Evolutionary conservation across 495 filamentous ascomycete species (phyloP), one percentile per base, ranked within the genome.

Genomic region (Aspergillus wentii): DNA sequence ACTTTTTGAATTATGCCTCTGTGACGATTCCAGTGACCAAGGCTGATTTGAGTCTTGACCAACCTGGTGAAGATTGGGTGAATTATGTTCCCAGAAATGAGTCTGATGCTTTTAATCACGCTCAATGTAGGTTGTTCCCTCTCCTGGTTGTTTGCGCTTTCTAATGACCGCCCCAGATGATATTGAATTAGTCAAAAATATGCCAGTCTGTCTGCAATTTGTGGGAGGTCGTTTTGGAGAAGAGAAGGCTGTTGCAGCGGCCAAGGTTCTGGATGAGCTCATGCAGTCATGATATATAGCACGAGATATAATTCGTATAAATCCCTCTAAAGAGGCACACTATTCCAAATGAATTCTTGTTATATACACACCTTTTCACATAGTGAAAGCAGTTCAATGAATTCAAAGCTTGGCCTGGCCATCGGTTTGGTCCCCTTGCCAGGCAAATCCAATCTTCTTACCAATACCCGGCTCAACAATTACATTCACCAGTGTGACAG

Each of bases 1-100:
- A 88, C 46, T 41, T 85, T 11, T 52, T 86, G 1, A 75, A 84
- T 35, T 86, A 83, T 54, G 80, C 79, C 0, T 71, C 66, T 13
- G 38, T 79, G 10, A 61, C 78, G 0, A 69, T 81, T 35, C 80
- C 79, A 1, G 61, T 70, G 4, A 64, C 63, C 0, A 64, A 56
- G 17, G 75, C 69, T 1, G 72, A 74, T 22, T 38, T 20, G 21
- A 41, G 37, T 6, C 44, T 63, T 17, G 67, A 68, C 43, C 4
- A 38, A 8, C 53, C 56, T 0, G 55, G 51, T 34, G 51, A 56
- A 34, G 58, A 57, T 6, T 64, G 60, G 46, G 41, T 46, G 30
- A 52, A 41, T 8, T 48, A 70, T 59, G 41, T 47, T 17, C 51
- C 60, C 5, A 54, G 56, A 17, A 69, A 66, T 43, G 61, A 61